Conservation (phyloP, 192 early-diverging fungal species). For the Coemansia sp. region DNA sequence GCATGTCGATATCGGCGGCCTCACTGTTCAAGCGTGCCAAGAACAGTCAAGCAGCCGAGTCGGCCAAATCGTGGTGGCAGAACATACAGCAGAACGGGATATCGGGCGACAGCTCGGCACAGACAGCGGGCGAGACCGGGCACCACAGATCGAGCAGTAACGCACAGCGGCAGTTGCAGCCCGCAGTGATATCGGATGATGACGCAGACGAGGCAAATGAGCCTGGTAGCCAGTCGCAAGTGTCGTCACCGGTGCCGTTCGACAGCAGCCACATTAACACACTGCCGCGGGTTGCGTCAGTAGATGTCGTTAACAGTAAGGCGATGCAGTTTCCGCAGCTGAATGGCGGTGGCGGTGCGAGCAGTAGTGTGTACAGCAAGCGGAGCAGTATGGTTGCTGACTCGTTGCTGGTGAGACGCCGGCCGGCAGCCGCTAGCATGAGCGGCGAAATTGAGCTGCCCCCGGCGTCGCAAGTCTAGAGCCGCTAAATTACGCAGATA, state of each 20-base stretch:
- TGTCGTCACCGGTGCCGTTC: background rate
- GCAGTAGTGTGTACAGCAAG: conserved; percentile 13
- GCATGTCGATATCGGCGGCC: conserved; percentile 30
- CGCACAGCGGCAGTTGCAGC: background rate
- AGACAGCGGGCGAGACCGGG: background rate
- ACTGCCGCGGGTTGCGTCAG: conserved; percentile 9
- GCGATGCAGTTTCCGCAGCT: conserved; percentile 23
- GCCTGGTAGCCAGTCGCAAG: background rate
- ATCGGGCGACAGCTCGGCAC: background rate
- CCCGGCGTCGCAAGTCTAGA: conserved; percentile 24
- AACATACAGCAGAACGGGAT: conserved; percentile 24
- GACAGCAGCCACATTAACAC: conserved; percentile 7
- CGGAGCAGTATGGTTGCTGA: conserved; percentile 13
- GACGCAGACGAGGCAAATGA: background rate
- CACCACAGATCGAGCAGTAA: background rate
- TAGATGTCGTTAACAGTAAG: conserved; percentile 7
- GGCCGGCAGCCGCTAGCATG: conserved; percentile 27
- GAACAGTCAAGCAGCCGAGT: conserved; percentile 48
- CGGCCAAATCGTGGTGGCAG: conserved; percentile 53
- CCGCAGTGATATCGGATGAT: background rate
- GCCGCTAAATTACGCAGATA: background rate
- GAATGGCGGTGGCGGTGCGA: conserved; percentile 9
- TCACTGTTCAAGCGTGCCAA: conserved; percentile 43
- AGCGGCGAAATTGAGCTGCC: conserved; percentile 32
- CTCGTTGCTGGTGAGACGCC: conserved; percentile 31